Evolutionary conservation across 768 basidiomycete genomes (phyloP), one percentile per base, ranked within the genome.

Genomic region (Amanita phalloides): DNA sequence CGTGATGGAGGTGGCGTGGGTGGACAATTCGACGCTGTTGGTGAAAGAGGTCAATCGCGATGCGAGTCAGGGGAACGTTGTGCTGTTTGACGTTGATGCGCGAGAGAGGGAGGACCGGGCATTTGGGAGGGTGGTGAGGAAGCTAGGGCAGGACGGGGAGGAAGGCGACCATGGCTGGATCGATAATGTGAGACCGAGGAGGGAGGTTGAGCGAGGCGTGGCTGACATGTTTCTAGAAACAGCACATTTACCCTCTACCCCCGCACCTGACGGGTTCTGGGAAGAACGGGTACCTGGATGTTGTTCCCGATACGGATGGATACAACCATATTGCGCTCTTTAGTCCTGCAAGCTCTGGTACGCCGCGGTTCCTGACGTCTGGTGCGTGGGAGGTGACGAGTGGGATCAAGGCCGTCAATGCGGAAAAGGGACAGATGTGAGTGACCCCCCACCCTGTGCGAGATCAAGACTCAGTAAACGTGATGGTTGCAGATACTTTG

Each of bases 161-260:
- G 76, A 95, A 61, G 86, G 82, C 0, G 95, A 96, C 61, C 81
- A 81, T 35, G 96, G 96, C 1, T 99, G 96, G 96, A 91, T 97
- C 55, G 90, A 97, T 47, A 70, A 79, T 54, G 92, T 90, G 56
- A 54, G 84, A 71, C 28, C 42, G 30, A 10, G 2, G 30, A 11
- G 2, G 10, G 42, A 47, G 48, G 36, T 17, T 42, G 47, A 33
- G 32, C 3, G n/a, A 30, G 39, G 21, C 21, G 36, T 33, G 39
- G 3, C 23, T 26, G 7, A 37, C 51, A 54, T 30, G 13, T 4
- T 13, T 56, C 33, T 48, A 89, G 86, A 71, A 65, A 14, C 86
- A 86, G 71, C 73, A 68, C 23, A 81, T 91, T 35, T 69, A 74
- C 55, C 76, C 79, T 1, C 67, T 89, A 17, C 76, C 82, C 17